Conservation (phyloP, 345 rosid genomes). For the Carallia pectinifolia region DNA sequence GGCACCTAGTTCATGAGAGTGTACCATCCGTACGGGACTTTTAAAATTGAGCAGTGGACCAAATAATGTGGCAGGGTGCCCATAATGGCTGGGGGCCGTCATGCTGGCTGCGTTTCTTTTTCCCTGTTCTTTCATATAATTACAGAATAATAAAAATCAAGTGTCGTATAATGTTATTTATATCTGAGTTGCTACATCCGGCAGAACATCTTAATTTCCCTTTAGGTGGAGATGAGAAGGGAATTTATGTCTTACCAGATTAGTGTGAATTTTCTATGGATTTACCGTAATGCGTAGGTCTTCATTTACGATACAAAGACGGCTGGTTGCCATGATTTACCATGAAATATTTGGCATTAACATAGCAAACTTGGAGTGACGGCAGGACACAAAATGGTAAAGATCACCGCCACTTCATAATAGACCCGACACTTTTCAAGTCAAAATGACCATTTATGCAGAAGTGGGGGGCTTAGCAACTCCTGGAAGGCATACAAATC, state of each 20-base stretch:
- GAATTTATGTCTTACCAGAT: not conserved
- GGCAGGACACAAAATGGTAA: too few relatives aligned
- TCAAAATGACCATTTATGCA: too few relatives aligned
- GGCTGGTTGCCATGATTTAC: too few relatives aligned
- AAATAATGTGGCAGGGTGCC: not conserved
- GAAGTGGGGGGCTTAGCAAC: too few relatives aligned
- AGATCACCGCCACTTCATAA: too few relatives aligned
- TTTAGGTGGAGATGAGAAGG: not conserved
- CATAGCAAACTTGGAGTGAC: too few relatives aligned
- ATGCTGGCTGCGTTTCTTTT: not conserved
- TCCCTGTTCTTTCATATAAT: not conserved
- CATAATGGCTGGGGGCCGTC: not conserved
- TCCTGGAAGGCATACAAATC: too few relatives aligned
- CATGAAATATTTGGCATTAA: too few relatives aligned
- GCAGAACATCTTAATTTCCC: not conserved
- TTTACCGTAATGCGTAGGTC: too few relatives aligned
- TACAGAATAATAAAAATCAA: slow-evolving; percentile 10
- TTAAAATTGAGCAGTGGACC: slow-evolving; percentile 7
- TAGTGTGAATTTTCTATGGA: not conserved
- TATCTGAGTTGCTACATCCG: slow-evolving; percentile 1
- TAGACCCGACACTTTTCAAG: too few relatives aligned
- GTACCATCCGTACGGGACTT: not conserved
- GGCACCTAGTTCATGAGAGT: slow-evolving; percentile 1
- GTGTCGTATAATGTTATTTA: slow-evolving; percentile 7
- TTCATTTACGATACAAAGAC: too few relatives aligned